Base-by-base conservation (phyloP, 202 grass and related monocot species). In the Miscanthus sacchariflorus region DNA sequence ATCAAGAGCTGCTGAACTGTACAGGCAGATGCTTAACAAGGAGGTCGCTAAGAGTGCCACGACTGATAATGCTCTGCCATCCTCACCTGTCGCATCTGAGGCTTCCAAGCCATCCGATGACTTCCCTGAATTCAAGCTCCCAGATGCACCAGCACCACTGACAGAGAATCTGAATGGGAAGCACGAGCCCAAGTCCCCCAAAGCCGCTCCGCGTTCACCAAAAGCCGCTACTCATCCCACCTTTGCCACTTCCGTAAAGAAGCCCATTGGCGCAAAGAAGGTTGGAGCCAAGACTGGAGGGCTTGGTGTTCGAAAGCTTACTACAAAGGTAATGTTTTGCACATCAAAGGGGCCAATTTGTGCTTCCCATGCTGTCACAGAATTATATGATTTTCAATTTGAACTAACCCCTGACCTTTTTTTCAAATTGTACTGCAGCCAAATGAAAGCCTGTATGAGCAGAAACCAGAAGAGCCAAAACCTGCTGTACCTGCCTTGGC, bases 391-490 rank as follows among this genome's bases (percentile, higher is more conserved):
- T 69, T 42, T 40, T 58, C 12, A 15, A 19, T 50, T 28, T n/a
- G 17, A 66, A 73, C n/a, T 78, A 45, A 78, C 45, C 7, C 12
- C 45, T 84, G 12, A 58, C 35, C 1, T 52, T 50, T 56, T 39
- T 81, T 68, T 25, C 3, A 45, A 68, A 80, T 87, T 68, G 21
- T 90, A 27, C 2, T 80, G 43, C 88, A 96, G 94, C 88, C 90
- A 88, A 92, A 87, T 84, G 94, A 96, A 78, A 92, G 85, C 86
- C 76, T 96, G 23, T 96, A 96, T 89, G 94, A 96, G 8, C 94
- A 96, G 91, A 96, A 96, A 84, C 94, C 94, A 49, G 94, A 96
- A 90, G 94, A 94, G 74, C 94, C 90, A 49, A 87, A 89, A 74
- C 91, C 90, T 79, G 83, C 19, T 80, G 46, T 66, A 58, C 81